These are phyloP conservation scores for Apiospora koreana DNA, from an alignment of 2,329 filamentous ascomycete genomes.

Conservation along the genomic window DNA sequence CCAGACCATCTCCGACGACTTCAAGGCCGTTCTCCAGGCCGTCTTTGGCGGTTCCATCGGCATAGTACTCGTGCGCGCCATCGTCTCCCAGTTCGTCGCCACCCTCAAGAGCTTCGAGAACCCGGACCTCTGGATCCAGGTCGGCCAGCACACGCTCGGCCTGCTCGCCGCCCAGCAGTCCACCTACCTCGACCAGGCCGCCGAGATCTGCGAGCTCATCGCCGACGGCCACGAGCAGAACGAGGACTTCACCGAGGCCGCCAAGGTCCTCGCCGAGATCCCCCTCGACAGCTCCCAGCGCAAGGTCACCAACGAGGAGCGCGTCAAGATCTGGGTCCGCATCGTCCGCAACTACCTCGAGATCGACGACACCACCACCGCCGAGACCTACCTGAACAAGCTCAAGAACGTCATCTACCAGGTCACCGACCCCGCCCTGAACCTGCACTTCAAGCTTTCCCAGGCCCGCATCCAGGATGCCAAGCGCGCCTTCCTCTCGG, in stretches of 20 bases:
- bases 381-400: conserved; percentile 88
- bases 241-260: conserved; percentile 79
- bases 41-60: conserved; percentile 71
- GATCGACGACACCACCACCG: conserved; percentile 84
- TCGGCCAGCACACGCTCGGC: conserved; percentile 72
- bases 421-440: conserved; percentile 71
- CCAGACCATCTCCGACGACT: conserved; percentile 49
- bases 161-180: conserved; percentile 62
- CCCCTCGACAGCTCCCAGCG: conserved; percentile 88
- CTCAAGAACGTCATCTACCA: conserved; percentile 89
- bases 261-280: conserved; percentile 77
- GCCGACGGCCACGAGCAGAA: conserved; percentile 81
- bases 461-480: conserved; percentile 93
- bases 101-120: conserved; percentile 62
- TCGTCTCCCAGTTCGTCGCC: conserved; percentile 67
- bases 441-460: conserved; percentile 84
- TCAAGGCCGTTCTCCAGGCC: conserved; percentile 67
- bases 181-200: conserved; percentile 84
- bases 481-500: conserved; percentile 84
- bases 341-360: conserved; percentile 95
- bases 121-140: conserved; percentile 70
- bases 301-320: conserved; percentile 77
- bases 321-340: conserved; percentile 85
- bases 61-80: conserved; percentile 72
- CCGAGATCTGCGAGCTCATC: conserved; percentile 75